Evolutionary conservation across 2,329 filamentous ascomycete genomes (phyloP).

Genomic region (Verticillium nubilum): DNA sequence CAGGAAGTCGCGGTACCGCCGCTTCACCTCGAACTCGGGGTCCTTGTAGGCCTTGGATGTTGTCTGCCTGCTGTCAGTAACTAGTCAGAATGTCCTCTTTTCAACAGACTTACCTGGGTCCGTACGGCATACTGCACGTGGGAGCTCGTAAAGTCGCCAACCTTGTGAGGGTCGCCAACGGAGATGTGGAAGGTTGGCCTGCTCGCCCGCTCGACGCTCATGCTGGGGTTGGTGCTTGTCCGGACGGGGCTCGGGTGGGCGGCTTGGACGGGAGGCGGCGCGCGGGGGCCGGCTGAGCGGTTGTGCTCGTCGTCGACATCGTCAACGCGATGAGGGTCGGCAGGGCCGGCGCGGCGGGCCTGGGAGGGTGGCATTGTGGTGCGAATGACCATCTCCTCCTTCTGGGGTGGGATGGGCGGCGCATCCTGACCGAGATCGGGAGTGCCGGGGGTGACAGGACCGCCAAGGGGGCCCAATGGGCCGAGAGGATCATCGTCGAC

Average conservation of each 20-base stretch:
- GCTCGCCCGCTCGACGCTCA: slow-evolving; percentile 87
- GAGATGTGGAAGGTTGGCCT: slow-evolving; percentile 87
- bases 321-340: slow-evolving; percentile 61
- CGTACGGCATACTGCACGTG: slow-evolving; percentile 97
- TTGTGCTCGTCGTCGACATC: slow-evolving; percentile 62
- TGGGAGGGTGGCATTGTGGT: slow-evolving; percentile 46
- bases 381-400: slow-evolving; percentile 59
- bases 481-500: slow-evolving; percentile 68
- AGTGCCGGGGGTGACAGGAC: slow-evolving; percentile 27
- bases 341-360: slow-evolving; percentile 36
- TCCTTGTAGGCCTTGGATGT: slow-evolving; percentile 94
- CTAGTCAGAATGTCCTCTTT: slow-evolving; percentile 1
- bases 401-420: slow-evolving; percentile 64
- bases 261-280: slow-evolving; percentile 60
- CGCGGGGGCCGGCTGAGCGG: slow-evolving; percentile 46
- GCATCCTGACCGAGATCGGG: slow-evolving; percentile 43
- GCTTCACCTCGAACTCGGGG: slow-evolving; percentile 86
- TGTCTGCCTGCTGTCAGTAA: slow-evolving; percentile 51
- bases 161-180: slow-evolving; percentile 96
- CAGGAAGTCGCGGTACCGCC: slow-evolving; percentile 92
- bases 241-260: slow-evolving; percentile 46
- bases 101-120: slow-evolving; percentile 62
- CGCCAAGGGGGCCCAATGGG: slow-evolving; percentile 64
- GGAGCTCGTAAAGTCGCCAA: slow-evolving; percentile 91
- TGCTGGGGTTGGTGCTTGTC: slow-evolving; percentile 63